Evolutionary conservation across 257 asterid species (phyloP), one percentile per base, ranked within the genome.

Genomic region (Lantana camara): DNA sequence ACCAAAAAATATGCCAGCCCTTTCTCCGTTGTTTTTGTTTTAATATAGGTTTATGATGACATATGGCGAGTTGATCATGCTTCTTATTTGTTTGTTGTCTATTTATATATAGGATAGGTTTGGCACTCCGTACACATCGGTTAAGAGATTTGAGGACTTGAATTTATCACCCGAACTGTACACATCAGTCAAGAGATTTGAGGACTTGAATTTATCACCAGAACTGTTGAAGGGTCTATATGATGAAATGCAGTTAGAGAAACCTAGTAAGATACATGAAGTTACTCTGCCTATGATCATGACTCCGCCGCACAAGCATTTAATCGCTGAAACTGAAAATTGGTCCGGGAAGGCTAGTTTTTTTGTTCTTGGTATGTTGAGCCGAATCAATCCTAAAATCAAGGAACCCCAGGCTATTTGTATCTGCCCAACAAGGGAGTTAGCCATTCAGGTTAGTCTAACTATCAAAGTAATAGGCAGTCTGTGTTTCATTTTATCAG

Each of bases 311-410:
- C 40, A 78, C 79, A 84, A 80, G 84, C 81, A 90, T 80, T 71
- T 93, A 70, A 86, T 93, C 23, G 99, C 97, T 72, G 97, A 90
- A 77, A 97, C 97, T 69, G 96, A 86, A 62, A 93, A 90, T 76
- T 97, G 99, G 8, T 90, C 96, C 13, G 96, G 99, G 53, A 93
- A 93, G 87, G 90, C 99, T 11, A 93, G 97, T 19, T 93, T 97
- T 73, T 93, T 93, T 55, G 96, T 87, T 58, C 96, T 93, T 46
- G 99, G 99, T 9, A 93, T 93, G 99, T 61, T 93, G 89, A 87
- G 97, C 76, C 95, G 99, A 5, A 74, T 90, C 16, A 90, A 90
- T 73, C 86, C 96, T 2, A 88, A 67, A n/a, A 29, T 77, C 35
- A 41, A 2, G 65, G 92, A 82, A 30, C 97, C 97, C 11, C 99